Evolutionary conservation across 768 basidiomycete genomes (phyloP).

Genomic region (Suillus sp.): DNA sequence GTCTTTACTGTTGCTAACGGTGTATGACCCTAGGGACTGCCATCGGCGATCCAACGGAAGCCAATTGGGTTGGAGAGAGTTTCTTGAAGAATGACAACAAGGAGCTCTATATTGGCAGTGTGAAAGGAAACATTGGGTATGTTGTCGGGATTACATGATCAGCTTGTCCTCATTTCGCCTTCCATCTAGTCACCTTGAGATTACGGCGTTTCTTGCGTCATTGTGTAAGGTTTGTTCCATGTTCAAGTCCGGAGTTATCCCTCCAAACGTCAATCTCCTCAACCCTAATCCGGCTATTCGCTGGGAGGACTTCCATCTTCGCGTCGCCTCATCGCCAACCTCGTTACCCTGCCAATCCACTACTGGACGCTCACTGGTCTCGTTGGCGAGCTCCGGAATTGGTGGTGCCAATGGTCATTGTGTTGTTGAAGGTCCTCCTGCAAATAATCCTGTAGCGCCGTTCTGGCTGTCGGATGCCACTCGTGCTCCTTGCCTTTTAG

Average conservation of each 20-base stretch:
- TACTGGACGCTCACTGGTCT: conserved; percentile 36
- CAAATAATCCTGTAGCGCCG: not conserved
- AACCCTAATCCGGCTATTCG: conserved; percentile 40
- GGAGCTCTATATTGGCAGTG: conserved; percentile 42
- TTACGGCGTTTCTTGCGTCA: conserved; percentile 46
- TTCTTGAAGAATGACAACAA: conserved; percentile 29
- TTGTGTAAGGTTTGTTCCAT: conserved; percentile 46
- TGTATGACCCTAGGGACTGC: conserved; percentile 36
- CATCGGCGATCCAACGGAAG: conserved; percentile 52
- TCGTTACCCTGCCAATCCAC: conserved; percentile 16
- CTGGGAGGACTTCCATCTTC: conserved; percentile 41
- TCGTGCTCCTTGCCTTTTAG: not conserved
- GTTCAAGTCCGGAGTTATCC: conserved; percentile 37
- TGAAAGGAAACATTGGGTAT: conserved; percentile 51
- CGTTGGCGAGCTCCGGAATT: conserved; percentile 47
- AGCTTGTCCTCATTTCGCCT: conserved; percentile 21
- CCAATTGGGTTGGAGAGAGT: conserved; percentile 46
- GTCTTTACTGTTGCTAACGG: not conserved
- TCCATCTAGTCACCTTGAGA: conserved; percentile 42
- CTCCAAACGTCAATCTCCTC: conserved; percentile 43
- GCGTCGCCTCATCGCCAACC: conserved; percentile 32
- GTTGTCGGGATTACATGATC: conserved; percentile 27
- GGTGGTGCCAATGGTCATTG: conserved; percentile 47
- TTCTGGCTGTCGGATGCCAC: not conserved
- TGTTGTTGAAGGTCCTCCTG: conserved; percentile 37